A percentile compares a stretch with the other conserved stretches of the same genome.
These are phyloP conservation scores for Lasiodiplodia hormozganensis DNA, from an alignment of 2,329 filamentous ascomycete genomes.

Conservation along the genomic window DNA sequence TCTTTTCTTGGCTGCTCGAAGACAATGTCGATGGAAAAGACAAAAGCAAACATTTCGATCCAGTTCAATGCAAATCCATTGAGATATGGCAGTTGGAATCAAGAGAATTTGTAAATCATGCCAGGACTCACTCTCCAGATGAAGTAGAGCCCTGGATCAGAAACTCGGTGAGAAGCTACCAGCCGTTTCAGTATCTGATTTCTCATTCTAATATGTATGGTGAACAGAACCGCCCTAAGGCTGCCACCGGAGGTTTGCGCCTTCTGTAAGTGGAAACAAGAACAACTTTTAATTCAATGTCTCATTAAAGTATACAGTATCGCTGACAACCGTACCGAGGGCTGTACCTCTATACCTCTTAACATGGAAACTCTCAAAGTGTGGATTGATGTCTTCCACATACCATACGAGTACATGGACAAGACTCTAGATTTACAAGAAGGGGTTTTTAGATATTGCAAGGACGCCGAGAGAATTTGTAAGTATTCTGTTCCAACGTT, in stretches of 20 bases:
- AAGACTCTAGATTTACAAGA: fast-evolving
- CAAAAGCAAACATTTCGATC: no score
- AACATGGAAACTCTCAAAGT: fast-evolving
- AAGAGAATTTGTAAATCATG: background rate
- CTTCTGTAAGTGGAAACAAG: background rate
- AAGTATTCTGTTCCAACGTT: background rate
- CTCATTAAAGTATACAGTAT: background rate
- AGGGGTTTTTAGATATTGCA: background rate
- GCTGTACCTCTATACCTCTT: background rate
- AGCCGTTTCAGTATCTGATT: no score
- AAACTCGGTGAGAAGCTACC: background rate
- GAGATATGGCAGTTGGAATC: background rate
- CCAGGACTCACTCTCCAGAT: background rate
- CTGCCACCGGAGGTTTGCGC: background rate
- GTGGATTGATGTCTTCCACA: background rate
- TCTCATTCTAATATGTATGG: no score
- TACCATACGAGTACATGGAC: background rate
- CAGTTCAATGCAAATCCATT: background rate
- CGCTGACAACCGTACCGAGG: no score
- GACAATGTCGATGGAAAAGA: no score
- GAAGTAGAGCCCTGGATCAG: background rate
- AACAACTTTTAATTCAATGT: fast-evolving
- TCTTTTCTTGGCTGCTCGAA: no score
- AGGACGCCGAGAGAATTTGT: background rate
- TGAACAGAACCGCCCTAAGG: background rate